Base-by-base conservation (phyloP, 345 rosid species). In the Syzygium oleosum region DNA sequence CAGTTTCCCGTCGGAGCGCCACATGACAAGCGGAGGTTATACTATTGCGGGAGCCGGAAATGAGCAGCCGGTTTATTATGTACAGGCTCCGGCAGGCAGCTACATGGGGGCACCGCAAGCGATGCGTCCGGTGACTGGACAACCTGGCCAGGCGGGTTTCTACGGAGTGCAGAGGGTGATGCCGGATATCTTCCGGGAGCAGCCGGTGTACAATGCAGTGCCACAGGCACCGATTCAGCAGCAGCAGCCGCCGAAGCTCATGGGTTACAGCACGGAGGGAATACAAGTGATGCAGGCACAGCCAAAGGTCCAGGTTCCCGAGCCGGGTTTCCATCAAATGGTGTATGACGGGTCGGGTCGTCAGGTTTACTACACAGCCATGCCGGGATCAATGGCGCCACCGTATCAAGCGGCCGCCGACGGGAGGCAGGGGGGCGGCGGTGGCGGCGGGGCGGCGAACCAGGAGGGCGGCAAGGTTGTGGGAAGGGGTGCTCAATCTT, bases 281-380 rank as follows among this genome's bases (percentile, higher is more conserved):
- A 73, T 88, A 52, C 83, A 87, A 86, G 91, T 85, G 53, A 43
- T 85, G 86, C 80, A 68, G 46, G 14, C 46, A 34, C 92, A 87
- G 77, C 84, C 85, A n/a, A 91, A 88, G 86, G 85, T 87, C 58
- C 89, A 85, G 10, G 86, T 85, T 85, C 87, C 91, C 0, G 94
- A 92, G 85, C 59, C 88, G 2, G 92, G 93, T 12, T 91, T 87
- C 86, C 83, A 92, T 38, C 95, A 91, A 85, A 87, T 93, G 85
- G 93, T 86, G 16, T 93, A 91, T 52, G 95, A 93, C 51, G 88
- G 91, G 53, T 88, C 94, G 3, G 95, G 97, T 61, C 91, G 95
- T 89, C 95, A 90, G 86, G 91, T 93, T 51, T 95, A 93, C 87
- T 92, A 90, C 89, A 87, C 89, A 6, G 55, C 91, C 21, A 86